Evolutionary conservation across 2,329 filamentous ascomycete genomes (phyloP).

Genomic region (Akanthomyces dipterigenus): DNA sequence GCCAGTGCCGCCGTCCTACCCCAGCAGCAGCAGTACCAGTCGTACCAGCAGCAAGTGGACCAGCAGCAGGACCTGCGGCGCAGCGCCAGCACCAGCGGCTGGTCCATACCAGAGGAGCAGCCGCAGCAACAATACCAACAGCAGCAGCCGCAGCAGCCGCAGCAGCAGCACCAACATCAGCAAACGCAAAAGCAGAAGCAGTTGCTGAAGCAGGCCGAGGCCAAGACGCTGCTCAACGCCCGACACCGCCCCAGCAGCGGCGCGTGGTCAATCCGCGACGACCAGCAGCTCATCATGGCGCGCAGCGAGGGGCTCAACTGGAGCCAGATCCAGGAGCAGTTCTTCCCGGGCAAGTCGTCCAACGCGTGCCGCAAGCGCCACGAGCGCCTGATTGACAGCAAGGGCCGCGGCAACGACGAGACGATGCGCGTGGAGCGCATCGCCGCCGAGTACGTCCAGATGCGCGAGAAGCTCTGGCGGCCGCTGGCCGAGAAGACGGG

Average conservation of each 20-base stretch:
- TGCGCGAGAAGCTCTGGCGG: slow-evolving; percentile 77
- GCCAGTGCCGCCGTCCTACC: background rate
- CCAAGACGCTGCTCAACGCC: background rate
- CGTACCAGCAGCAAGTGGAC: background rate
- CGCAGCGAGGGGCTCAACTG: slow-evolving; percentile 74
- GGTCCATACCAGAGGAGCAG: background rate
- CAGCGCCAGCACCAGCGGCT: slow-evolving; percentile 1
- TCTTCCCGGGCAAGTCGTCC: slow-evolving; percentile 70
- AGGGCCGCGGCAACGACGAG: slow-evolving; percentile 72
- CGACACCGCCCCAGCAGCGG: slow-evolving; percentile 50
- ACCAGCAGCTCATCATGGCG: slow-evolving; percentile 64
- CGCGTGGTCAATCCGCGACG: slow-evolving; percentile 68
- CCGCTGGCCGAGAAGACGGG: slow-evolving; percentile 64
- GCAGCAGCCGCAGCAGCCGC: background rate
- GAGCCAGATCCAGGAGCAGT: slow-evolving; percentile 68
- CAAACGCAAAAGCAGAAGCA: background rate
- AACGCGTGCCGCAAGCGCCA: slow-evolving; percentile 89
- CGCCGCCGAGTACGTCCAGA: slow-evolving; percentile 70
- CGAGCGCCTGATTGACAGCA: slow-evolving; percentile 73
- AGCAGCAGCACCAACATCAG: background rate
- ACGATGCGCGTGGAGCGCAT: slow-evolving; percentile 65
- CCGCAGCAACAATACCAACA: background rate
- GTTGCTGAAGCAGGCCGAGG: background rate
- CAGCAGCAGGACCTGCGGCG: background rate
- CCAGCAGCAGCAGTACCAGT: background rate